Conservation (phyloP, 75 land plant genomes). For the Picea glauca region DNA sequence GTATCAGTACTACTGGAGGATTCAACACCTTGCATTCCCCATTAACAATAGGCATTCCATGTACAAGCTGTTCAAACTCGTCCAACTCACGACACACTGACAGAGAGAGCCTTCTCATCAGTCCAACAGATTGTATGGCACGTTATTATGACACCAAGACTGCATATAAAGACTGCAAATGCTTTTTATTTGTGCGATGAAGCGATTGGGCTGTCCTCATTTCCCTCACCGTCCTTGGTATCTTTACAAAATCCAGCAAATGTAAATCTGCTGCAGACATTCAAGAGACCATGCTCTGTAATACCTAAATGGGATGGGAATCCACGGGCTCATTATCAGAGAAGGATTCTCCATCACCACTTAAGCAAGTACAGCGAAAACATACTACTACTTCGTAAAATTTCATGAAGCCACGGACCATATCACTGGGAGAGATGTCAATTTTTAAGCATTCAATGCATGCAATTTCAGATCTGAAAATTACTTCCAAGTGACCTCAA, state of each 20-base stretch:
- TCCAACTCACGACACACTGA: constrained; percentile 65
- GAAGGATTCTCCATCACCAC: constrained; percentile 3
- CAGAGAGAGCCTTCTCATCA: constrained; percentile 67
- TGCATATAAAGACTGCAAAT: constrained; percentile 59
- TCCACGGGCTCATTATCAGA: neutral
- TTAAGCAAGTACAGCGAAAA: too few species aligned
- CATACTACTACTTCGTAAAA: too few species aligned
- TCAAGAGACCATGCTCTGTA: neutral
- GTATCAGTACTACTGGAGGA: too few species aligned
- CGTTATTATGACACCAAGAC: constrained; percentile 64
- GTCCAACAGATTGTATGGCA: constrained; percentile 60
- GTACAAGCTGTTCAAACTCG: constrained; percentile 49
- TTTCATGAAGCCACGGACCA: too few species aligned
- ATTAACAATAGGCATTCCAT: constrained; percentile 38
- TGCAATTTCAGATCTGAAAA: too few species aligned
- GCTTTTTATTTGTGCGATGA: constrained; percentile 45
- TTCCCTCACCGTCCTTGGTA: constrained; percentile 48
- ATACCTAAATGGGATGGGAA: neutral
- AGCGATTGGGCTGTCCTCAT: constrained; percentile 26
- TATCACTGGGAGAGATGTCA: too few species aligned
- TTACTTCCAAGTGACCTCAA: too few species aligned
- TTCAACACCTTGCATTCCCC: constrained; percentile 18
- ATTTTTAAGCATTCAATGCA: too few species aligned
- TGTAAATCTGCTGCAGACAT: neutral
- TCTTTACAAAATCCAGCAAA: neutral